Evolutionary conservation across 352 stramenopile species (phyloP), one percentile per base, ranked within the genome.

Genomic region (Globisporangium spiculum): DNA sequence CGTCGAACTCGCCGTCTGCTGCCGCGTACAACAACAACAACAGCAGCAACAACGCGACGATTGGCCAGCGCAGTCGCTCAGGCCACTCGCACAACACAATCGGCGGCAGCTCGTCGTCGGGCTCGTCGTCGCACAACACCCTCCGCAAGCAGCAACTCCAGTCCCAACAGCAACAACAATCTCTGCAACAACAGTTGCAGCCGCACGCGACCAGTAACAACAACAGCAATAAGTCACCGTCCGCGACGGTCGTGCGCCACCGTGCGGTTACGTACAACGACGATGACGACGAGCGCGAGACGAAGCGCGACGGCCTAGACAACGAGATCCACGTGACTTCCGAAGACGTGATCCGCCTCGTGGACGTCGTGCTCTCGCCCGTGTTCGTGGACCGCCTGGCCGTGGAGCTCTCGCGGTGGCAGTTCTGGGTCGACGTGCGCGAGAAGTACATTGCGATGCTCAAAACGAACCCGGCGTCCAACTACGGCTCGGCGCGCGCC

Each of bases 401-500:
- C 1, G 73, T 66, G 3, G 85, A 93, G 69, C 71, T 91, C 16
- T 90, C 81, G n/a, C 76, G 83, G 0, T 93, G 83, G 83, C 83
- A 93, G 65, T 93, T 93, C 52, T 93, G 85, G 81, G 83, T 93
- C 18, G 85, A 93, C 46, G 68, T 91, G 14, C 81, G 85, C 1
- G 83, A 93, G 46, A 87, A 88, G 75, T 93, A 89, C 69, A 84
- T 93, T n/a, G 70, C 73, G 32, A 46, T 85, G 59, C 72, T 88
- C 26, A 78, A 75, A 18, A 36, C 67, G 26, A 74, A 60, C 6
- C 62, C 60, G 0, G 41, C 61, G 34, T 67, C 63, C n/a, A 73
- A 54, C 57, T 78, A 78, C 32, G 32, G 56, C 16, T 61, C 56
- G 32, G 30, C 55, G 18, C 26, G 24, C 26, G 54, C 54, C 6